Percentiles rank a stretch among this genome's conserved stretches.
phyloP scores from a whole-genome alignment of 2,329 filamentous ascomycete species.

The Pseudogymnoascus sp. region DNA sequence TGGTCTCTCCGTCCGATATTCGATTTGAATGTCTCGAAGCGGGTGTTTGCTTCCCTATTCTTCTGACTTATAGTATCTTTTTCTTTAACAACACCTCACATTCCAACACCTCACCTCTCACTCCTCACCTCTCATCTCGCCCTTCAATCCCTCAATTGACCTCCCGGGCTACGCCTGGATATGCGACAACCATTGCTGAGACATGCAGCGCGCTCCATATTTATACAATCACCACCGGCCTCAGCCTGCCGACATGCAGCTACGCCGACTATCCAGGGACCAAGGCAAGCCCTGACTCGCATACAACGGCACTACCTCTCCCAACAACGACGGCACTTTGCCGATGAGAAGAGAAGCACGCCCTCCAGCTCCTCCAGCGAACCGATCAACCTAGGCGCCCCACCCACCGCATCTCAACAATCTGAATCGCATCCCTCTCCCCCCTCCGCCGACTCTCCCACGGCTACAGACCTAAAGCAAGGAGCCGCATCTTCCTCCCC shows the following conservation, averaged over 20 bases:
- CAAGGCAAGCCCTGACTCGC: constrained; percentile 29
- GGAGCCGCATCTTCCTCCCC: neutral
- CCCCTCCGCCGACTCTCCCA: constrained; percentile 2
- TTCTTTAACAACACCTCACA: constrained; percentile 12
- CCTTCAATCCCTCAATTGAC: constrained; percentile 10
- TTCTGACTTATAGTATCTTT: neutral
- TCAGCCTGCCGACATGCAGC: constrained; percentile 19
- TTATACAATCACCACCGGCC: constrained; percentile 15
- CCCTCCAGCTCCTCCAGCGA: constrained; percentile 11
- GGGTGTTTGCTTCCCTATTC: neutral
- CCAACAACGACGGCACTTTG: constrained; percentile 22
- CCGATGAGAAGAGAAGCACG: constrained; percentile 24
- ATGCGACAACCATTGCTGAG: constrained; percentile 6
- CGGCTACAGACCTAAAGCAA: constrained; percentile 7
- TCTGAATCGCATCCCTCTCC: constrained; percentile 5
- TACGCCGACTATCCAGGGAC: constrained; percentile 12
- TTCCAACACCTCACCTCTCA: constrained; percentile 11
- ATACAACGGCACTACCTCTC: constrained; percentile 34
- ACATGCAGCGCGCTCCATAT: constrained; percentile 8
- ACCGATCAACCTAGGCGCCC: constrained; percentile 6
- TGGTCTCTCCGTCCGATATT: constrained; percentile 1
- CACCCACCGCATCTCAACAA: constrained; percentile 10
- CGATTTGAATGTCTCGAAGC: neutral
- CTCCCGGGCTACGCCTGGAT: constrained; percentile 13
- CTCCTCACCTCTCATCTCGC: neutral